Conservation (phyloP, 75 land plant species). For the Larix kaempferi region DNA sequence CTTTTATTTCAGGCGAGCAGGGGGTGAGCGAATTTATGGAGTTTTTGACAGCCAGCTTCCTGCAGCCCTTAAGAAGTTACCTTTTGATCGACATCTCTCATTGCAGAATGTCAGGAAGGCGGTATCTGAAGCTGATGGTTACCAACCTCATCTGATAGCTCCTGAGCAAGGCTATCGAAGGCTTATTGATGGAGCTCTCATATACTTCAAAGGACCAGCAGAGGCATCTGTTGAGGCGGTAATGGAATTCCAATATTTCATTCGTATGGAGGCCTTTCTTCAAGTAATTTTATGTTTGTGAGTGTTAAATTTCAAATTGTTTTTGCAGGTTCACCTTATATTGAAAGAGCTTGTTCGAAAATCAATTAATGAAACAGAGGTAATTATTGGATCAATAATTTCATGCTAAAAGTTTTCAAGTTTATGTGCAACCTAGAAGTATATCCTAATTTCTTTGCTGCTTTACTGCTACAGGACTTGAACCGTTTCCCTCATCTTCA, state of each 20-base stretch:
- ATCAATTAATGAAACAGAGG: slow-evolving; percentile 71
- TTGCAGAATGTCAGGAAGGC: slow-evolving; percentile 64
- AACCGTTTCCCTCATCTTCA: slow-evolving; percentile 85
- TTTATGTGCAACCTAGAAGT: neutral
- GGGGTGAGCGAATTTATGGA: slow-evolving; percentile 79
- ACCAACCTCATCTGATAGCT: slow-evolving; percentile 91
- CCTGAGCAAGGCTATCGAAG: slow-evolving; percentile 92
- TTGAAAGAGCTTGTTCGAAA: slow-evolving; percentile 76
- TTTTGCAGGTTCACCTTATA: slow-evolving; percentile 68
- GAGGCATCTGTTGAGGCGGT: slow-evolving; percentile 80
- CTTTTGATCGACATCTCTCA: too few species aligned
- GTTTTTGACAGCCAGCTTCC: slow-evolving; percentile 93
- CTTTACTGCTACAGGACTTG: slow-evolving; percentile 48
- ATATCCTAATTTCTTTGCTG: neutral
- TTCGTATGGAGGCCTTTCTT: neutral
- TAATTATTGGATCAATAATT: slow-evolving; percentile 8
- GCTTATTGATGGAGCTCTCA: slow-evolving; percentile 35
- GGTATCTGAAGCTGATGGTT: slow-evolving; percentile 88
- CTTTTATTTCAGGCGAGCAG: slow-evolving; percentile 35
- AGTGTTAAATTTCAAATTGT: slow-evolving; percentile 8
- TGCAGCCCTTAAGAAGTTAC: slow-evolving; percentile 60
- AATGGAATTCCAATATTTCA: neutral
- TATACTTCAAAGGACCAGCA: slow-evolving; percentile 78
- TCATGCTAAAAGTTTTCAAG: neutral
- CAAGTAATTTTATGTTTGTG: neutral